Conservation (phyloP, 306 rosid species). For the Fagus sylvatica region DNA sequence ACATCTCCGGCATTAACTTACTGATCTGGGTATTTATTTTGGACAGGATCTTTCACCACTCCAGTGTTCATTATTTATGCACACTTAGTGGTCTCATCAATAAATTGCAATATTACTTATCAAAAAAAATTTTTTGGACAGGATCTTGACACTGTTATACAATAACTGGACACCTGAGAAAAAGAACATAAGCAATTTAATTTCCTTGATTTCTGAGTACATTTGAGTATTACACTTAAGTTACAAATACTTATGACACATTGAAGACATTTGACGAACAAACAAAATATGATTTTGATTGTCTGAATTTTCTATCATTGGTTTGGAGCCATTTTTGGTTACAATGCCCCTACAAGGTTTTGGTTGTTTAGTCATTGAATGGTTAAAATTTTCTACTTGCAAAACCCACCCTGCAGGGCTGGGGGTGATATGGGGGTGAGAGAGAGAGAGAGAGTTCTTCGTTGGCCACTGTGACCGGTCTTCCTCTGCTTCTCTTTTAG, state of each 20-base stretch:
- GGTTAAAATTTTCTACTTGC: not conserved
- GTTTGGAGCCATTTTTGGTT: not conserved
- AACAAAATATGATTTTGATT: not conserved
- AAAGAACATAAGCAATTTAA: too few relatives aligned
- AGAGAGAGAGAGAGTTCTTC: not conserved
- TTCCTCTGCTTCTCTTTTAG: too few relatives aligned
- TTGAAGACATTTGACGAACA: not conserved
- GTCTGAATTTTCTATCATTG: not conserved
- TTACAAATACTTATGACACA: not conserved
- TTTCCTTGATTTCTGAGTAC: not conserved
- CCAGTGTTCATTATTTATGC: too few relatives aligned
- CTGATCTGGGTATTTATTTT: not conserved
- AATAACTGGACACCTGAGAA: too few relatives aligned
- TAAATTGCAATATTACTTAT: not conserved
- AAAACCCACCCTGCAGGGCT: not conserved
- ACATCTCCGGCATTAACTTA: not conserved
- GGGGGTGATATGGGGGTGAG: not conserved
- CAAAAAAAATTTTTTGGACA: too few relatives aligned
- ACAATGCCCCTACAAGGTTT: not conserved
- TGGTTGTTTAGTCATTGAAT: not conserved
- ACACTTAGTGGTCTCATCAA: not conserved
- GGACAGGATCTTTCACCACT: not conserved
- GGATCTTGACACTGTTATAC: too few relatives aligned
- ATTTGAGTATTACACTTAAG: not conserved
- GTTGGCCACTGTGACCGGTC: not conserved